Base-by-base conservation (phyloP, 1,284 basidiomycete species). In the Entoloma clypeatum region DNA sequence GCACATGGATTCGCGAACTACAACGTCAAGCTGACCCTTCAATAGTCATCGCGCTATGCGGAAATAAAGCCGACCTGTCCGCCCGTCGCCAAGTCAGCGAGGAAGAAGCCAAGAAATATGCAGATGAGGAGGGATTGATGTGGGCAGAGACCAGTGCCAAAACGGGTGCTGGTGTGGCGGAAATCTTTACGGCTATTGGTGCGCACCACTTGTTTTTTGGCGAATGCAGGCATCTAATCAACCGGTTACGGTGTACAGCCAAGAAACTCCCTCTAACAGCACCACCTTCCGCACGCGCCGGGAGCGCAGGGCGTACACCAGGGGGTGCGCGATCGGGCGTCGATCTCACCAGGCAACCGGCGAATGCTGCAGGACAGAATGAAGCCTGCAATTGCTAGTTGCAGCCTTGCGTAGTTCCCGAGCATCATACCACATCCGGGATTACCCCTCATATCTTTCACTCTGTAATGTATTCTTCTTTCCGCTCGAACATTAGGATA, bases 131-230 rank as follows among this genome's bases (percentile, higher is more conserved):
- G 67, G 90, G 89, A 21, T 67, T 98, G 43, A 85, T 98, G 78
- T 98, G 95, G 85, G 81, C 83, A 43, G 94, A 98, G 71, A 94
- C 94, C 1, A 94, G 90, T 62, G 94, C 94, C 36, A 98, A 98
- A 79, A 75, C 82, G 23, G 92, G 93, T 28, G 86, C 92, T 47
- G 91, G 91, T 48, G 94, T 98, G 17, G 67, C 82, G 37, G 88
- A 91, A 43, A 82, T 95, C 55, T 97, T 95, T 67, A 84, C 81
- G 43, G 80, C 85, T 19, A 93, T 95, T 51, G 88, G 87, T 88
- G 49, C 45, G 79, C 64, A 22, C 19, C 9, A 21, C 28, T 41
- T 32, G 39, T 28, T 43, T 18, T 25, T 35, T 47, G 10, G 28
- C 32, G 43, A 41, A 40, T 41, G 19, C 21, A 17, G 40, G 22